A percentile compares a stretch with the other conserved stretches of the same genome.
phyloP scores from a whole-genome alignment of 257 asterid species.

The Fraxinus cuspidata region DNA sequence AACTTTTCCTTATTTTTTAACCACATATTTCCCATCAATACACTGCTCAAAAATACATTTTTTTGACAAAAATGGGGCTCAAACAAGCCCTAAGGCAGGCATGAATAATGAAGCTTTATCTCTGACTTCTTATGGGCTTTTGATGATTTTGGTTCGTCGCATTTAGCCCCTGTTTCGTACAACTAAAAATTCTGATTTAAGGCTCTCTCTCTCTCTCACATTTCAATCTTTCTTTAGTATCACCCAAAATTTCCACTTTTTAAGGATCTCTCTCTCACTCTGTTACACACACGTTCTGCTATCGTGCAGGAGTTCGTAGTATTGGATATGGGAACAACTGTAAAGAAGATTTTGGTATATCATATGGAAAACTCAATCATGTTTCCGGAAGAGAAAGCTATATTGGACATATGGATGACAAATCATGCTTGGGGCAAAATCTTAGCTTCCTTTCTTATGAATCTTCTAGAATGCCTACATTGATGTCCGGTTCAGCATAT shows the following conservation, averaged over 20 bases:
- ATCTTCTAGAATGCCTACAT: constrained; percentile 27
- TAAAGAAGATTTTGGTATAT: constrained; percentile 37
- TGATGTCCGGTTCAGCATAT: constrained; percentile 34
- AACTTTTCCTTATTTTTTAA: too few relatives aligned
- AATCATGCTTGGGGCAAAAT: constrained; percentile 42
- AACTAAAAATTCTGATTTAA: too few relatives aligned
- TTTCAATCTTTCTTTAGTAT: not conserved
- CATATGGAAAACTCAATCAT: constrained; percentile 43
- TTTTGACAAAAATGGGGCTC: too few relatives aligned
- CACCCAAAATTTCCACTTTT: not conserved
- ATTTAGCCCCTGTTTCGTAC: not conserved
- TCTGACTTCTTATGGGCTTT: not conserved
- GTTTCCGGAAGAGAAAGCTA: constrained; percentile 36
- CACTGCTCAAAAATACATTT: too few relatives aligned
- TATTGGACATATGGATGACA: constrained; percentile 38
- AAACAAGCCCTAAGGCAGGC: not conserved
- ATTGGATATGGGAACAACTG: constrained; percentile 35
- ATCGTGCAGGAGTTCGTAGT: constrained; percentile 40
- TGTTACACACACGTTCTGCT: not conserved
- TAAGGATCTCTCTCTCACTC: not conserved
- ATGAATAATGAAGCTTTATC: not conserved
- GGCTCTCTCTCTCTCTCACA: too few relatives aligned
- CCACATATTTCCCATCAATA: too few relatives aligned
- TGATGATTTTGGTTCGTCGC: constrained; percentile 16
- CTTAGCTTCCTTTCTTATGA: constrained; percentile 43